These are phyloP conservation scores for Massarina eburnea DNA, from an alignment of 2,329 filamentous ascomycete species.

Conservation along the genomic window DNA sequence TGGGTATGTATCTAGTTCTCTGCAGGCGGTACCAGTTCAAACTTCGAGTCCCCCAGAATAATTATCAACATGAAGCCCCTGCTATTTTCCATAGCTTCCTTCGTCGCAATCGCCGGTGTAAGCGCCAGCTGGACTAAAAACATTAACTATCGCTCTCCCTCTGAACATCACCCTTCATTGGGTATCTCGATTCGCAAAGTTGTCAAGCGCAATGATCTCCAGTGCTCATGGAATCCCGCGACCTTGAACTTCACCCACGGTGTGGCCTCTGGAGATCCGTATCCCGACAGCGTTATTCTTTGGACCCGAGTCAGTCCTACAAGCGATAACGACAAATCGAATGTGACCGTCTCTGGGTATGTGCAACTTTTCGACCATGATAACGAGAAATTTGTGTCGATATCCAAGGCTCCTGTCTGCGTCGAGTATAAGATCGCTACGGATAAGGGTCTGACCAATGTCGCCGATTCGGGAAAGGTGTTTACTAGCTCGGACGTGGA, in stretches of 20 bases:
- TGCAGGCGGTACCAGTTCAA: constrained; percentile 2
- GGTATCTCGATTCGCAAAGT: constrained; percentile 67
- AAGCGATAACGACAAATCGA: constrained; percentile 44
- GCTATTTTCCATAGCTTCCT: constrained; percentile 20
- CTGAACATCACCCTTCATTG: constrained; percentile 62
- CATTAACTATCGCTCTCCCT: constrained; percentile 69
- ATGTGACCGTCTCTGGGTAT: constrained; percentile 58
- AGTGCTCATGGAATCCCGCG: constrained; percentile 21
- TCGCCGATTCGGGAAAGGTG: constrained; percentile 60
- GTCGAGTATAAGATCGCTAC: constrained; percentile 64
- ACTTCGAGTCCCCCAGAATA: not conserved
- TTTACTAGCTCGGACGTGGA: constrained; percentile 75
- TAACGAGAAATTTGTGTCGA: constrained; percentile 54
- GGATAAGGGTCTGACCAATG: constrained; percentile 49
- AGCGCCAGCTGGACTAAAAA: constrained; percentile 49
- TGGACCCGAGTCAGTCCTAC: constrained; percentile 42
- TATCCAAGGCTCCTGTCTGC: constrained; percentile 65
- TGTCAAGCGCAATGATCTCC: constrained; percentile 52
- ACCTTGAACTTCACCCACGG: constrained; percentile 47
- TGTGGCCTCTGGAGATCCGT: constrained; percentile 50
- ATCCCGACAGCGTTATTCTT: constrained; percentile 41
- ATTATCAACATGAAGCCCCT: constrained; percentile 29
- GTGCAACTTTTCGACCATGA: constrained; percentile 57
- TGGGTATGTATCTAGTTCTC: constrained; percentile 5
- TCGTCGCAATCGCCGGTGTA: constrained; percentile 17